Percentiles rank a stretch among this genome's conserved stretches.
phyloP scores from a whole-genome alignment of 306 rosid genomes.

The Vachellia collinsii region DNA sequence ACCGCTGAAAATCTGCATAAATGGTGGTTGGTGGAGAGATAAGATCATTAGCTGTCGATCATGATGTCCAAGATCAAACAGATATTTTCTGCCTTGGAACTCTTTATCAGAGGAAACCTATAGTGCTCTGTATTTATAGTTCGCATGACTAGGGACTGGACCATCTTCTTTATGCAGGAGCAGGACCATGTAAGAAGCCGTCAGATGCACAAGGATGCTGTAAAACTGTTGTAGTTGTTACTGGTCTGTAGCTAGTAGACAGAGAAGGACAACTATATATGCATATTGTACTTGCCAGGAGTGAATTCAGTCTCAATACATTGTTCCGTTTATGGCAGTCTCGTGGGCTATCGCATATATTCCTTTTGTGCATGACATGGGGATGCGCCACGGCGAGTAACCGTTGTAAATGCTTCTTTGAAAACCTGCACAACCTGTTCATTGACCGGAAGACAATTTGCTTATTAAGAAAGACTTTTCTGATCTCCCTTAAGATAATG shows the following conservation, averaged over 20 bases:
- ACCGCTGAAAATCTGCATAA: conserved; percentile 33
- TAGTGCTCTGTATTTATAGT: conserved; percentile 40
- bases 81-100: conserved; percentile 43
- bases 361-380: background rate
- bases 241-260: background rate
- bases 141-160: conserved; percentile 31
- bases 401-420: background rate
- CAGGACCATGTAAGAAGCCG: conserved; percentile 50
- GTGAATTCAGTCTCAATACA: conserved; percentile 6
- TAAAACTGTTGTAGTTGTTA: conserved; percentile 38
- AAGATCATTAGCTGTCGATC: conserved; percentile 35
- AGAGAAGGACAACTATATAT: background rate
- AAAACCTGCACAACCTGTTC: background rate
- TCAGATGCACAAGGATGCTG: conserved; percentile 51
- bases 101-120: conserved; percentile 40
- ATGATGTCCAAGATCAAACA: conserved; percentile 46
- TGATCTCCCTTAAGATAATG: background rate
- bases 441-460: background rate
- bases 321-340: background rate
- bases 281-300: background rate
- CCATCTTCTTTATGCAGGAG: conserved; percentile 39
- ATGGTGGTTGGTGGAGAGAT: conserved; percentile 34
- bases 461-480: background rate
- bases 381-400: conserved; percentile 35
- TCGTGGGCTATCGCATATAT: background rate